Evolutionary conservation across 768 basidiomycete genomes (phyloP).

Genomic region (Porphyrellus cyaneotinctus): DNA sequence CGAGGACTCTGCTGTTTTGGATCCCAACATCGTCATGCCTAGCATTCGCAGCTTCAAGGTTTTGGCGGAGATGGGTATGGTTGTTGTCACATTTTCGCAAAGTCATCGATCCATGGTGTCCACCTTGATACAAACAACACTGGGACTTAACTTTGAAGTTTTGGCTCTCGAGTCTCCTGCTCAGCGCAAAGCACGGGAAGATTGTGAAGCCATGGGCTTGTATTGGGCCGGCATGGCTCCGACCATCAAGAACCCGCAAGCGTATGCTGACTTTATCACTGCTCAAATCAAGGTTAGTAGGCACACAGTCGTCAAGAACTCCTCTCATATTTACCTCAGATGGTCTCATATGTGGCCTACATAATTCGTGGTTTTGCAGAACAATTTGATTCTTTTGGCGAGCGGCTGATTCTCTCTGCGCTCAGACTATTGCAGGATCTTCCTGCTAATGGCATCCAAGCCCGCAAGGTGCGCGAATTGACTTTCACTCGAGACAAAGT

Average conservation of each 20-base stretch:
- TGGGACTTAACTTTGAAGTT: constrained; percentile 76
- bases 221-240: constrained; percentile 82
- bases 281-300: constrained; percentile 81
- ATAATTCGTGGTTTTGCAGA: constrained; percentile 68
- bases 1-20: constrained; percentile 53
- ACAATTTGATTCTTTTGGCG: constrained; percentile 70
- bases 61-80: constrained; percentile 88
- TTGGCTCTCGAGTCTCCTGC: constrained; percentile 77
- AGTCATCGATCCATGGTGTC: constrained; percentile 64
- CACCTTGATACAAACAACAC: constrained; percentile 62
- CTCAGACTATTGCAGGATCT: constrained; percentile 92
- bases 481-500: not conserved
- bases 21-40: constrained; percentile 57
- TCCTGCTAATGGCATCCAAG: constrained; percentile 75
- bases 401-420: constrained; percentile 73
- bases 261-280: constrained; percentile 80
- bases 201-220: constrained; percentile 76
- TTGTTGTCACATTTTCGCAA: constrained; percentile 88
- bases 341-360: constrained; percentile 89
- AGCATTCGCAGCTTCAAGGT: constrained; percentile 90
- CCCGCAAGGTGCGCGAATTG: constrained; percentile 61
- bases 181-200: constrained; percentile 71
- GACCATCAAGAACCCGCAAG: constrained; percentile 62
- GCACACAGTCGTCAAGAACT: not conserved
- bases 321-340: constrained; percentile 41